These are phyloP conservation scores for Hammondia hammondi DNA, from an alignment of 169 alveolate species.

Conservation along the genomic window DNA sequence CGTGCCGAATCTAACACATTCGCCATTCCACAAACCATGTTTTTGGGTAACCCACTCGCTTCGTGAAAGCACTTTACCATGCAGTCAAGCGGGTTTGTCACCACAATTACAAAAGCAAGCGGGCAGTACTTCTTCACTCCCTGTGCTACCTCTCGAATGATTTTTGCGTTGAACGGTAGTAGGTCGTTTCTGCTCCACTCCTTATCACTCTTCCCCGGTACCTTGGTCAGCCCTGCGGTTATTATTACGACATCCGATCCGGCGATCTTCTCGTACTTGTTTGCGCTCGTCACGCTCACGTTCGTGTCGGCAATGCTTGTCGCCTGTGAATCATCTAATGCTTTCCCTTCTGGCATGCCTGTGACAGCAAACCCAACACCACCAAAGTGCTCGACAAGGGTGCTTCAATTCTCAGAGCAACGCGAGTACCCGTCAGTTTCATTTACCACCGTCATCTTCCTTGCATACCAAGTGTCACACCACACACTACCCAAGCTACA, in stretches of 20 bases:
- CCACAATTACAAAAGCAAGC: constrained; percentile 76
- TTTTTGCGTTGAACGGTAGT: constrained; percentile 76
- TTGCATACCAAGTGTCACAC: too few species aligned
- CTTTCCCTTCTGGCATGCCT: constrained; percentile 83
- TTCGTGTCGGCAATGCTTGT: constrained; percentile 77
- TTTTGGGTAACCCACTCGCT: constrained; percentile 43
- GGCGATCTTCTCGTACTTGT: constrained; percentile 69
- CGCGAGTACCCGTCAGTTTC: too few species aligned
- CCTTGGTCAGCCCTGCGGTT: constrained; percentile 86
- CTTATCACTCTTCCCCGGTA: constrained; percentile 84
- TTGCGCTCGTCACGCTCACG: constrained; percentile 59
- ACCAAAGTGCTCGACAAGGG: too few species aligned
- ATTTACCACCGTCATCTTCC: too few species aligned
- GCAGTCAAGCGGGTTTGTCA: constrained; percentile 81
- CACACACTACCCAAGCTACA: too few species aligned
- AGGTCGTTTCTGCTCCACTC: constrained; percentile 80
- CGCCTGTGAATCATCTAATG: constrained; percentile 80
- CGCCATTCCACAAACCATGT: constrained; percentile 75
- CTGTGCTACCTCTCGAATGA: constrained; percentile 76
- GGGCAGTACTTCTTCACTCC: constrained; percentile 76
- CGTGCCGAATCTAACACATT: constrained; percentile 80
- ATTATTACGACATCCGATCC: constrained; percentile 86
- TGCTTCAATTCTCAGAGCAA: too few species aligned
- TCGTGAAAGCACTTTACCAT: constrained; percentile 54
- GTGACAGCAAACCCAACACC: neutral